A percentile compares a stretch with the other conserved stretches of the same genome.
These are phyloP conservation scores for Rutstroemia sp. DNA, from an alignment of 2,329 filamentous ascomycete species.

Conservation along the genomic window DNA sequence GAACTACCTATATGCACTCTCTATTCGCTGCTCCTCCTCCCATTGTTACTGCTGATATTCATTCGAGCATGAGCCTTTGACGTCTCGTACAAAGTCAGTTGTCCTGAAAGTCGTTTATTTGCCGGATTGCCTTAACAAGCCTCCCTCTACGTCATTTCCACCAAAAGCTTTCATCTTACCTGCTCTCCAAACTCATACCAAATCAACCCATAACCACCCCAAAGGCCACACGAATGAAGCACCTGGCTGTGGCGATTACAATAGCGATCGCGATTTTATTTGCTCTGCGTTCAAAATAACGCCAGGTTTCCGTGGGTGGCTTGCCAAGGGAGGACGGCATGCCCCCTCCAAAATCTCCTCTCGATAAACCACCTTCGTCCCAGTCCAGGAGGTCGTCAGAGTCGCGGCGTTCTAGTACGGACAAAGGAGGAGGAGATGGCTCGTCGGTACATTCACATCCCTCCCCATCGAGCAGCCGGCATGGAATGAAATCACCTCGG, in stretches of 20 bases:
- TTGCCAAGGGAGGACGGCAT: conserved; percentile 18
- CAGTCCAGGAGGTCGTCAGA: conserved; percentile 18
- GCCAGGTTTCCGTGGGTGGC: conserved; percentile 7
- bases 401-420: conserved; percentile 20
- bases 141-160: background rate
- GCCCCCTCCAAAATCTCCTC: conserved; percentile 28
- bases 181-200: background rate
- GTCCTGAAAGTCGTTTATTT: background rate
- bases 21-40: too few relatives aligned
- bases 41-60: too few relatives aligned
- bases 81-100: too few relatives aligned
- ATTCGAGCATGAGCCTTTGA: too few relatives aligned
- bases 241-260: conserved; percentile 4
- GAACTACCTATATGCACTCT: too few relatives aligned
- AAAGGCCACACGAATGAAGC: conserved; percentile 7
- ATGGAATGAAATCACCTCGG: conserved; percentile 21
- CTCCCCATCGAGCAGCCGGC: conserved; percentile 17
- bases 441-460: conserved; percentile 8
- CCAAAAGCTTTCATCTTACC: background rate
- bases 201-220: background rate
- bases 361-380: conserved; percentile 22
- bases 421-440: conserved; percentile 16
- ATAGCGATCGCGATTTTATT: conserved; percentile 7
- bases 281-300: conserved; percentile 9
- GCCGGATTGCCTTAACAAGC: background rate